A percentile compares a stretch with the other conserved stretches of the same genome.
Evolutionary conservation across 2,329 filamentous ascomycete genomes (phyloP).

Genomic region (Curvularia verruculosa): DNA sequence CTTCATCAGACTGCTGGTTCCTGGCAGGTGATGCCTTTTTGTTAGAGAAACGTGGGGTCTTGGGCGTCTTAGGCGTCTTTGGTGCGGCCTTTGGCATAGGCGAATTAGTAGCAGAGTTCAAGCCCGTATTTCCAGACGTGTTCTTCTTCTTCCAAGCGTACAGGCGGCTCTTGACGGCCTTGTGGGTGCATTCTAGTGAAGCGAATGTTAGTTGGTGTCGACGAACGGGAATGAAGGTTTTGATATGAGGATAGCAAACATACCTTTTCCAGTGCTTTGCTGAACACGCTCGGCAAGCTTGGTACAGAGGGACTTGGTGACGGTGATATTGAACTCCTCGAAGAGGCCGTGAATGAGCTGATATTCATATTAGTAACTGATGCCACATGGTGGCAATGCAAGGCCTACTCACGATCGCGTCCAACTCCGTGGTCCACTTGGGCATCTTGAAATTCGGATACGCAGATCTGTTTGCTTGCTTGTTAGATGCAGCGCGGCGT

Average conservation of each 20-base stretch:
- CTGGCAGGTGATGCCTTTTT: constrained; percentile 7
- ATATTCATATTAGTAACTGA: constrained; percentile 5
- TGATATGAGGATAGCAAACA: background rate
- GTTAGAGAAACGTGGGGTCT: background rate
- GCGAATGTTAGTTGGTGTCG: no score
- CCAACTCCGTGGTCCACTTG: constrained; percentile 32
- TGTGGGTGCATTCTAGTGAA: constrained; percentile 38
- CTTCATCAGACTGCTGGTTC: background rate
- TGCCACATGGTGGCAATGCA: background rate
- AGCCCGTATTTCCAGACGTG: background rate
- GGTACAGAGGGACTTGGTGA: constrained; percentile 18
- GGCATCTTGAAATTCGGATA: constrained; percentile 15
- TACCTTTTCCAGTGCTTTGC: constrained; percentile 14
- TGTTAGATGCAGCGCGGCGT: background rate
- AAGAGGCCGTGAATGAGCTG: constrained; percentile 32
- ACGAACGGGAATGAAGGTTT: no score
- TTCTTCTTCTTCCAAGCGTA: constrained; percentile 28
- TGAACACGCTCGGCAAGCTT: constrained; percentile 21
- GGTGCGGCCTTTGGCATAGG: no score
- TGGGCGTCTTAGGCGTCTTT: background rate
- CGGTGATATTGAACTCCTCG: constrained; percentile 15
- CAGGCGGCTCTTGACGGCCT: constrained; percentile 36
- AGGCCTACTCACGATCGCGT: constrained; percentile 24
- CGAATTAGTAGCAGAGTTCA: background rate
- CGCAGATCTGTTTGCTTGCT: background rate